Percentiles rank a stretch among this genome's conserved stretches.
Evolutionary conservation across 2,329 filamentous ascomycete species (phyloP).

Genomic region (Colletotrichum eremochloae): DNA sequence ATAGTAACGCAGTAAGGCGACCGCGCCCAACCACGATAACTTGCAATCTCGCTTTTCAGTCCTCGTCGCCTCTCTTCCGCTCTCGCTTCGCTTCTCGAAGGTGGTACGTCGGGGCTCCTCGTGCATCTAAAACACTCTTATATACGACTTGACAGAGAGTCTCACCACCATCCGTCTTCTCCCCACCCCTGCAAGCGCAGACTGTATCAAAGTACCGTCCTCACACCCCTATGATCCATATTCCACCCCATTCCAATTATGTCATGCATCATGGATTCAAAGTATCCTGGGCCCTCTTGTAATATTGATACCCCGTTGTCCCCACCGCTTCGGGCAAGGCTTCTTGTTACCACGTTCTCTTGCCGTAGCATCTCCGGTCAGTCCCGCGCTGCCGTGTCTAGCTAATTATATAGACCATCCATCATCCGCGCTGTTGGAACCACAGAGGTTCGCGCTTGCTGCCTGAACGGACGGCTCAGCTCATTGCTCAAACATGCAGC

Average conservation of each 20-base stretch:
- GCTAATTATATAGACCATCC: constrained; percentile 41
- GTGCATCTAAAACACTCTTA: constrained; percentile 25
- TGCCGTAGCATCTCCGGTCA: constrained; percentile 38
- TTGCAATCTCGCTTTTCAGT: constrained; percentile 32
- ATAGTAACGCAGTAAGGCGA: constrained; percentile 15
- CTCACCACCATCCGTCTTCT: constrained; percentile 37
- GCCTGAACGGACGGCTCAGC: constrained; percentile 39
- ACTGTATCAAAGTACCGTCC: constrained; percentile 33
- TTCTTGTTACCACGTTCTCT: constrained; percentile 34
- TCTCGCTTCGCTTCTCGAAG: constrained; percentile 17
- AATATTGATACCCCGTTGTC: constrained; percentile 49
- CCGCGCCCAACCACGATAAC: constrained; percentile 20
- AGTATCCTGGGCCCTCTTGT: constrained; percentile 53
- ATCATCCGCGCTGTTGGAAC: constrained; percentile 29
- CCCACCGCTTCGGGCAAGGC: constrained; percentile 41
- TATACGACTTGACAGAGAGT: constrained; percentile 41
- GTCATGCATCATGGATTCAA: constrained; percentile 58
- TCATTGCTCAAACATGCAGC: constrained; percentile 40
- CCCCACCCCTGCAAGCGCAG: constrained; percentile 40
- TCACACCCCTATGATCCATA: constrained; percentile 31
- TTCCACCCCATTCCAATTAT: constrained; percentile 55
- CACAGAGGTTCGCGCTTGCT: constrained; percentile 41
- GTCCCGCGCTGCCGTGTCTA: constrained; percentile 29
- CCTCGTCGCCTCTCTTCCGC: constrained; percentile 16
- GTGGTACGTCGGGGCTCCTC: neutral